These are phyloP conservation scores for Anisogramma anomala DNA, from an alignment of 2,329 filamentous ascomycete genomes.

Conservation along the genomic window DNA sequence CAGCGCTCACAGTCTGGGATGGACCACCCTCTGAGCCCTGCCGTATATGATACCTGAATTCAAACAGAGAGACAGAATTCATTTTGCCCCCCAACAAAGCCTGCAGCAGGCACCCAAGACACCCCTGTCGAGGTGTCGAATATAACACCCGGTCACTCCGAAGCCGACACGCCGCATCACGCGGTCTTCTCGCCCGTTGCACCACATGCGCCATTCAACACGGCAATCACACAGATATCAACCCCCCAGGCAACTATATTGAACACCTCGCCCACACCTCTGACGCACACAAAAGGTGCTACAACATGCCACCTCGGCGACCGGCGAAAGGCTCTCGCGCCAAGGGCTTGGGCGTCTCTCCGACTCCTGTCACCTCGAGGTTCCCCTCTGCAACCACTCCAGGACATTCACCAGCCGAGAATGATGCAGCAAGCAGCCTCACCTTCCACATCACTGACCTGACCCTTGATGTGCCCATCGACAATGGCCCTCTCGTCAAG, in stretches of 20 bases:
- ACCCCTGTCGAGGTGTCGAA: too few relatives aligned
- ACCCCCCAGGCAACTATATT: neutral
- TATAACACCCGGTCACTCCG: neutral
- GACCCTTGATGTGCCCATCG: slow-evolving; percentile 27
- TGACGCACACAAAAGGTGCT: neutral
- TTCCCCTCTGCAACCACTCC: slow-evolving; percentile 26
- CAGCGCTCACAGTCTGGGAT: slow-evolving; percentile 38
- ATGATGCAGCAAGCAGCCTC: too few relatives aligned
- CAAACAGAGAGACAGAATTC: neutral
- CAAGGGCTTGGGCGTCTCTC: slow-evolving; percentile 18
- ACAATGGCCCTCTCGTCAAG: slow-evolving; percentile 17
- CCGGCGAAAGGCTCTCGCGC: slow-evolving; percentile 25
- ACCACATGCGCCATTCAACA: neutral
- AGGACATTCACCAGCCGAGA: too few relatives aligned
- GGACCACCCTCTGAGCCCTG: slow-evolving; percentile 37
- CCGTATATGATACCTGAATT: neutral
- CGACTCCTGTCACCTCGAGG: slow-evolving; percentile 27
- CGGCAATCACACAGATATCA: neutral
- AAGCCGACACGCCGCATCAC: neutral
- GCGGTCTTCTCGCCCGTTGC: neutral
- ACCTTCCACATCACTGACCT: slow-evolving; percentile 33
- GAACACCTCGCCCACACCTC: neutral
- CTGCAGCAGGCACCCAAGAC: neutral
- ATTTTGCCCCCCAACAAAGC: neutral
- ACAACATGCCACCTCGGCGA: slow-evolving; percentile 17